A percentile compares a stretch with the other conserved stretches of the same genome.
Evolutionary conservation across 495 filamentous ascomycete genomes (phyloP).

Genomic region (Penicillium egyptiacum): DNA sequence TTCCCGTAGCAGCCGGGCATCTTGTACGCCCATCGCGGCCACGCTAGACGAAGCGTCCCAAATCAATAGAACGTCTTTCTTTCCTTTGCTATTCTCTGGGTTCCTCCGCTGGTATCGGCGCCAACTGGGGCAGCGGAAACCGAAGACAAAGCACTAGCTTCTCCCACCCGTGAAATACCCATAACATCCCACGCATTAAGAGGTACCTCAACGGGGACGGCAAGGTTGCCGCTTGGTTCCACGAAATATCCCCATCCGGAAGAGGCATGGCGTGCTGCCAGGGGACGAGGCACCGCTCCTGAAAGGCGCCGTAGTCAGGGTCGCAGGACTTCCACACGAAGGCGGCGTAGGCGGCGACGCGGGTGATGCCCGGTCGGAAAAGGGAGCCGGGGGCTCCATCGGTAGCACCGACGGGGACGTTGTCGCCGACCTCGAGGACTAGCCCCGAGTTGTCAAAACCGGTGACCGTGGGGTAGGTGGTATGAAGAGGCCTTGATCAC

Average conservation of each 20-base stretch:
- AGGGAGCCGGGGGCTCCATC: slow-evolving; percentile 3
- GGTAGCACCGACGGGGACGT: slow-evolving; percentile 32
- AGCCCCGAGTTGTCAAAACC: slow-evolving; percentile 50
- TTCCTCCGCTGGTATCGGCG: neutral
- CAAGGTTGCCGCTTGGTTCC: slow-evolving; percentile 46
- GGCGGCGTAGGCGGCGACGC: slow-evolving; percentile 44
- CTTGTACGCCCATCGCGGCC: slow-evolving; percentile 46
- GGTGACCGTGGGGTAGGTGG: slow-evolving; percentile 43
- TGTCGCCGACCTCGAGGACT: slow-evolving; percentile 43
- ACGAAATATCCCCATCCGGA: slow-evolving; percentile 37
- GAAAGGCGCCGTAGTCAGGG: slow-evolving; percentile 50
- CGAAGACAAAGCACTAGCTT: slow-evolving; percentile 16
- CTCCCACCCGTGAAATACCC: slow-evolving; percentile 26
- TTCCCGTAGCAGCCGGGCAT: slow-evolving; percentile 35
- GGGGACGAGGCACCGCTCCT: slow-evolving; percentile 42
- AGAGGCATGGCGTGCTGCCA: slow-evolving; percentile 39
- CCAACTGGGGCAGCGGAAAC: neutral
- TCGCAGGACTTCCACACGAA: slow-evolving; percentile 35
- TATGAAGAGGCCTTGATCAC: slow-evolving; percentile 42
- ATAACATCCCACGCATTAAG: slow-evolving; percentile 35
- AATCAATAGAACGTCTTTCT: slow-evolving; percentile 38
- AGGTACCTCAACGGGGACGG: slow-evolving; percentile 40
- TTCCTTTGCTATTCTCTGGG: slow-evolving; percentile 7
- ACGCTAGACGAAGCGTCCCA: slow-evolving; percentile 53
- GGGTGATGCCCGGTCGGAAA: slow-evolving; percentile 41